Conservation (phyloP, 106 monocot species). For the Narthecium ossifragum region DNA sequence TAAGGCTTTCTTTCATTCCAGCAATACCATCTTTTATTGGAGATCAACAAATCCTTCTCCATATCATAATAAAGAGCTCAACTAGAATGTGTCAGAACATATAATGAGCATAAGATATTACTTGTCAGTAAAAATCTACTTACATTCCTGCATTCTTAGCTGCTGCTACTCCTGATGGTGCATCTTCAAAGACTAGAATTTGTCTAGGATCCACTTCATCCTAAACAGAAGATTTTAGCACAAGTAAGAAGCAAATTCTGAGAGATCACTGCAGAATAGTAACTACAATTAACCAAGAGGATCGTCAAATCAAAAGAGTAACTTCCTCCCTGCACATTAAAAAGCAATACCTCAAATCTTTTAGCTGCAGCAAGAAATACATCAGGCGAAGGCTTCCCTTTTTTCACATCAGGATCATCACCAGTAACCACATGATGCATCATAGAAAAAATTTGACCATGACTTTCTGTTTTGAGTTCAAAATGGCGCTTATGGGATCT, state of each 20-base stretch:
- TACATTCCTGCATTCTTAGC: constrained; percentile 14
- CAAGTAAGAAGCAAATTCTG: no score
- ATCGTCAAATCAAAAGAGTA: background rate
- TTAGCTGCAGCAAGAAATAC: constrained; percentile 71
- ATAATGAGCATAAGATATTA: no score
- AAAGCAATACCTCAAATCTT: constrained; percentile 74
- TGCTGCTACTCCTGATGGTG: constrained; percentile 18
- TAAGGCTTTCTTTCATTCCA: no score
- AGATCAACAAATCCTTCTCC: background rate
- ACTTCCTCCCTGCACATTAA: no score
- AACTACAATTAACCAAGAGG: background rate
- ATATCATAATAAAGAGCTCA: background rate
- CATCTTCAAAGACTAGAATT: constrained; percentile 12
- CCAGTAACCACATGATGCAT: constrained; percentile 95
- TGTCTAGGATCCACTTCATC: constrained; percentile 24
- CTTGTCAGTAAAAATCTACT: no score
- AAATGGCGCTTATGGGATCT: constrained; percentile 63
- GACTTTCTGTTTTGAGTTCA: constrained; percentile 74
- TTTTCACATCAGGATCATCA: constrained; percentile 82
- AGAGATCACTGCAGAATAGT: background rate
- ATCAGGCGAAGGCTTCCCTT: constrained; percentile 90
- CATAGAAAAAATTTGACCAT: constrained; percentile 55
- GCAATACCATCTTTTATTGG: no score
- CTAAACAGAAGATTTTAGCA: constrained; percentile 7
- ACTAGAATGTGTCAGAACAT: no score